Base-by-base conservation (phyloP, 1,284 basidiomycete species). In the Cutaneotrichosporon mucoides region DNA sequence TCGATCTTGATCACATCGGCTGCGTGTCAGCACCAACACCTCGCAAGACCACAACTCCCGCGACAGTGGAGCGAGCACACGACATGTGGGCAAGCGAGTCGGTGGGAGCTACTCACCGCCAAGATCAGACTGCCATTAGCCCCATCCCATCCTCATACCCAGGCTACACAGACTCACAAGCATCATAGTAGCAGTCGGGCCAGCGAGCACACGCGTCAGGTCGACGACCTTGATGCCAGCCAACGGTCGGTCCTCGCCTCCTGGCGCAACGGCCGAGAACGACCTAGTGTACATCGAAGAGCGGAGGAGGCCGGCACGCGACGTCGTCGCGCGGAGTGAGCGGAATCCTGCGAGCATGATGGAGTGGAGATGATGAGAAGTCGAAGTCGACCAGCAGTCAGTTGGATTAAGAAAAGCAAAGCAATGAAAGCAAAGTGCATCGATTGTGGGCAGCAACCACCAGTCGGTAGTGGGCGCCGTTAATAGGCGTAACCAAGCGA, bases 1-100 rank as follows among this genome's bases (percentile, higher is more conserved):
- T 93, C 90, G 24, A 92, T 84, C 77, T 83, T 98, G 77, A 96
- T 86, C 41, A 97, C 91, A 73, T 96, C 91, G 57, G 93, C 92
- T 51, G 88, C 15, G 5, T 7, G 45, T 48, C 24, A 53, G 48
- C n/a, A n/a, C n/a, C n/a, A n/a, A n/a, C n/a, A n/a, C n/a, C n/a
- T n/a, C n/a, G n/a, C n/a, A n/a, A n/a, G n/a, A n/a, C n/a, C n/a
- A n/a, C n/a, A n/a, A n/a, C n/a, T n/a, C n/a, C n/a, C n/a, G n/a
- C n/a, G n/a, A n/a, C n/a, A n/a, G n/a, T n/a, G n/a, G n/a, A n/a
- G n/a, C n/a, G n/a, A n/a, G n/a, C n/a, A n/a, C n/a, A n/a, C n/a
- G n/a, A n/a, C n/a, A n/a, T n/a, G n/a, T n/a, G n/a, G n/a, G n/a
- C n/a, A n/a, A n/a, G n/a, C n/a, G n/a, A n/a, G n/a, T n/a, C n/a